phyloP scores from a whole-genome alignment of 768 basidiomycete species.

The Termitomyces sp. region DNA sequence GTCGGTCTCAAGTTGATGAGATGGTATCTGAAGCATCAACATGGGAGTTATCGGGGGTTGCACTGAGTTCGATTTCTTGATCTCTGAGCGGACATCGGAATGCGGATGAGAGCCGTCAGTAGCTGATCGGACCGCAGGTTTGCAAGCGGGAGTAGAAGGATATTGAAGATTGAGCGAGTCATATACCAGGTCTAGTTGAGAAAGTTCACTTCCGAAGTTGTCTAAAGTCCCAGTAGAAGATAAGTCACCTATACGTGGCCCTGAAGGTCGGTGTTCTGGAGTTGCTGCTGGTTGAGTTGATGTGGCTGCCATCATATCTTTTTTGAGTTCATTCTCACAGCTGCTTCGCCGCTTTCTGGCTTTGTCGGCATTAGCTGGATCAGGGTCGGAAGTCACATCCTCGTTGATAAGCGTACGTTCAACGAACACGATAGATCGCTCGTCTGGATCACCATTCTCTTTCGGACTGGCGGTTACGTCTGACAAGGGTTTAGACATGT shows the following conservation, averaged over 20 bases:
- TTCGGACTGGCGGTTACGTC: conserved; percentile 39
- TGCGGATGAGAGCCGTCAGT: conserved; percentile 25
- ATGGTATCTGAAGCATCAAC: conserved; percentile 25
- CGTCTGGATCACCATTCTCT: conserved; percentile 42
- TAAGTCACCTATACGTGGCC: conserved; percentile 28
- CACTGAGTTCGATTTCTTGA: conserved; percentile 13
- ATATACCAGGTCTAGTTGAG: conserved; percentile 54
- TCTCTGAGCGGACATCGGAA: conserved; percentile 18
- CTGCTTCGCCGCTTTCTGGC: conserved; percentile 59
- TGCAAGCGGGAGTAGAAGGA: conserved; percentile 54
- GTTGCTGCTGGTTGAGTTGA: conserved; percentile 33
- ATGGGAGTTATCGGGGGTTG: conserved; percentile 20
- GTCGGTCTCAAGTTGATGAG: conserved; percentile 18
- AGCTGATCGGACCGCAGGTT: conserved; percentile 31
- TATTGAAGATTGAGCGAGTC: conserved; percentile 59
- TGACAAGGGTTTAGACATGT: conserved; percentile 60
- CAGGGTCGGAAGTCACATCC: conserved; percentile 17
- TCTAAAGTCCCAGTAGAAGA: conserved; percentile 59
- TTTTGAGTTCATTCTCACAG: conserved; percentile 56
- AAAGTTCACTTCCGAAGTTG: conserved; percentile 71
- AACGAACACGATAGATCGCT: conserved; percentile 54
- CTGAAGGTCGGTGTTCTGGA: conserved; percentile 14
- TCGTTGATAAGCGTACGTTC: conserved; percentile 37
- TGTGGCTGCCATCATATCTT: conserved; percentile 28
- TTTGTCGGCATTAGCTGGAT: conserved; percentile 17